Percentiles rank a stretch among this genome's conserved stretches.
phyloP scores from a whole-genome alignment of 108 stramenopile genomes.

The Fragilaria radians region DNA sequence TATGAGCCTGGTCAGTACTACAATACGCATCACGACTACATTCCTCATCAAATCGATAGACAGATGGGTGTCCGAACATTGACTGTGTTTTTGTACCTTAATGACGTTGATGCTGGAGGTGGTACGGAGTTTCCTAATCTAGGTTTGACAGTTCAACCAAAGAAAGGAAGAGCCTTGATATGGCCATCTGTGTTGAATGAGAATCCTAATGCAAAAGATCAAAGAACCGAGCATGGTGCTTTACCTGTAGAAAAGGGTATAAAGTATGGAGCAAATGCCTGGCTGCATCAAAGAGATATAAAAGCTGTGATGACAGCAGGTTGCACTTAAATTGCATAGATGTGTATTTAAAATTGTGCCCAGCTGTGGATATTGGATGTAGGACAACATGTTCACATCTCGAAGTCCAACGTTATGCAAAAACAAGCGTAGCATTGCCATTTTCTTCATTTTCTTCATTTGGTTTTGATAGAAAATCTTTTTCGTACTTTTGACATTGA shows the following conservation, averaged over 20 bases:
- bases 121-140: constrained; percentile 73
- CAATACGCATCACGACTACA: constrained; percentile 29
- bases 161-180: constrained; percentile 58
- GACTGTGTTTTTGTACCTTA: constrained; percentile 68
- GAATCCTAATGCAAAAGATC: constrained; percentile 45
- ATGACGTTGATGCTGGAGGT: constrained; percentile 84
- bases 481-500: too few species aligned
- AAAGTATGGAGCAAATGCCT: constrained; percentile 83
- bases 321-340: constrained; percentile 14
- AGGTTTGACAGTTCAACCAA: constrained; percentile 58
- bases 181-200: constrained; percentile 76
- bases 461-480: too few species aligned
- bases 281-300: constrained; percentile 79
- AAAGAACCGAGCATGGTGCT: constrained; percentile 75
- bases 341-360: constrained; percentile 6
- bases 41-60: constrained; percentile 4
- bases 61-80: constrained; percentile 63
- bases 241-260: constrained; percentile 62
- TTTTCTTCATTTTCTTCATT: too few species aligned
- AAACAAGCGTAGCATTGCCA: too few species aligned
- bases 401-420: neutral
- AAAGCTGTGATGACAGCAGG: too few species aligned
- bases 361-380: neutral
- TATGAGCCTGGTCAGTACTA: constrained; percentile 47
- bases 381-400: neutral